Evolutionary conservation across 495 filamentous ascomycete genomes (phyloP), one percentile per base, ranked within the genome.

Genomic region (Letharia columbiana): DNA sequence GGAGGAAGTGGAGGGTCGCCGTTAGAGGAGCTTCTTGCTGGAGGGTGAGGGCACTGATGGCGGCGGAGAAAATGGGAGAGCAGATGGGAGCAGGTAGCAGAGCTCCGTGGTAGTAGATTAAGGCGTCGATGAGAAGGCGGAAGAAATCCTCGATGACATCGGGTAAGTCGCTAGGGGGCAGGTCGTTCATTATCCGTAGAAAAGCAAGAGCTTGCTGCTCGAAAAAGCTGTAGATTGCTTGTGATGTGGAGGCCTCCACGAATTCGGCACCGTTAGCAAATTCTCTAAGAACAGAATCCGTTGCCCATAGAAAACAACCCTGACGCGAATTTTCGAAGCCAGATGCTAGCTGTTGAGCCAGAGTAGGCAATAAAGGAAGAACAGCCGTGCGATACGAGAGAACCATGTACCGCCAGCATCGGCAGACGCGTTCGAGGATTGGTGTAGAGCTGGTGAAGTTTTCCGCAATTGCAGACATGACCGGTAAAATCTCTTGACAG

Each of bases 121-220:
- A 82, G 31, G 91, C 91, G 76, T 98, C 92, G 17, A 89, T 86
- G 7, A 91, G 84, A 18, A 99, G 84, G 39, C 94, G 91, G 82
- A 94, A 99, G 78, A 96, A 99, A 73, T 99, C 94, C 77, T 99
- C 94, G 71, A 97, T 98, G 63, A 99, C 91, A 77, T 99, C 94
- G 13, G 95, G 92, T 15, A 98, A 81, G 69, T 97, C 91, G 71
- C 88, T 84, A 15, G 95, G 91, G 20, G 87, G 84, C 18, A 96
- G 74, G 70, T 93, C 89, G 77, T 91, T 96, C 77, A 99, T 82
- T 68, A 90, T 87, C 33, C 89, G 86, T 61, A 99, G 82, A 77
- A 98, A 96, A 41, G 85, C 89, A 31, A 88, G 84, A 10, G 90
- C 87, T 75, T 99, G 94, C 67, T 90, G 89, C 74, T 97, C 91